Evolutionary conservation across 306 rosid species (phyloP).

Genomic region (Acacia crassicarpa): DNA sequence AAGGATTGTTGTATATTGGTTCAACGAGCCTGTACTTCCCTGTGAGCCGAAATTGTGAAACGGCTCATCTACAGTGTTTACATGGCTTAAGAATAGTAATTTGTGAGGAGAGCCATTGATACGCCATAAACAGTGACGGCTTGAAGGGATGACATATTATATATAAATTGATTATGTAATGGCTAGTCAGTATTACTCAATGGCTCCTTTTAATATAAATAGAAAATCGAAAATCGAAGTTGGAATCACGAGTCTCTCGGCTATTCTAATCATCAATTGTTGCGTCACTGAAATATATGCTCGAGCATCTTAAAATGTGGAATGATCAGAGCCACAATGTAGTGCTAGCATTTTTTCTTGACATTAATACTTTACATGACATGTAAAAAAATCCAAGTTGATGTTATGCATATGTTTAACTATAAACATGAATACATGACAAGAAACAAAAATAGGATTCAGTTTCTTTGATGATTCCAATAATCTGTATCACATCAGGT

Average conservation of each 20-base stretch:
- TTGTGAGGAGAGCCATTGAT: too few relatives aligned
- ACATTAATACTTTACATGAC: neutral
- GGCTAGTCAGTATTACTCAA: neutral
- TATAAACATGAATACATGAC: neutral
- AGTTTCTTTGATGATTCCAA: neutral
- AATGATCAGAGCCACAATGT: neutral
- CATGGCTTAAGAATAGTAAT: too few relatives aligned
- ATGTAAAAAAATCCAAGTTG: neutral
- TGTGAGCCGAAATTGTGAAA: too few relatives aligned
- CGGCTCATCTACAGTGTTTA: too few relatives aligned
- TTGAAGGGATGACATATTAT: too few relatives aligned
- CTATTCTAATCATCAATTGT: neutral
- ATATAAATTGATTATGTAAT: neutral
- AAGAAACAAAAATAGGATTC: neutral
- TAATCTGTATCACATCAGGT: neutral
- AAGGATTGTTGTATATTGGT: neutral
- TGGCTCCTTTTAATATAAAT: neutral
- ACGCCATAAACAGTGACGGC: too few relatives aligned
- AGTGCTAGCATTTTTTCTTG: neutral
- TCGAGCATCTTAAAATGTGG: neutral
- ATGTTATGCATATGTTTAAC: neutral
- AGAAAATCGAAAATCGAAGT: neutral
- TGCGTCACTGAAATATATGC: neutral
- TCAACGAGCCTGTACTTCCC: too few relatives aligned
- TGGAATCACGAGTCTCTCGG: neutral